Evolutionary conservation across 129 eudicot species (phyloP), one percentile per base, ranked within the genome.

Genomic region (Helichrysum umbraculigerum): DNA sequence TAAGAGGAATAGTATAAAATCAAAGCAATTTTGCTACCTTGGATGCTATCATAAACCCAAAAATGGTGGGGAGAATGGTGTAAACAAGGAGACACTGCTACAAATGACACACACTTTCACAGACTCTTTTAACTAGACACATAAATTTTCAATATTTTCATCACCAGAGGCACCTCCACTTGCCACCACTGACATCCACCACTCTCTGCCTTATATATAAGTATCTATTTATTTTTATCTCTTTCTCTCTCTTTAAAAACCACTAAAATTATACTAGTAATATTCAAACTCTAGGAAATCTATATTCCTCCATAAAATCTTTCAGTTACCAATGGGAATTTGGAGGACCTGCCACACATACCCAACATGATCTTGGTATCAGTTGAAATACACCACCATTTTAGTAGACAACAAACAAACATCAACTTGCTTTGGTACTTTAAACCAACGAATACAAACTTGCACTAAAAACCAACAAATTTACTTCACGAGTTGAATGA

Each of bases 181-280:
- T 84, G 88, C 86, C 82, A 84, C 82, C 83, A 81, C 88, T 87
- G 86, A 87, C 88, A 85, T 72, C 85, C 86, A 77, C 85, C 83
- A 75, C 51, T 80, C 78, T 67, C 73, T 80, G 75, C 74, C 63
- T 77, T 66, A 70, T 70, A 71, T 79, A 17, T 84, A 72, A 74
- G 72, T 75, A 54, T 73, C 22, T 52, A 14, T 52, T 2, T 25
- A 25, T 25, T 32, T 64, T 32, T 4, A 62, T 63, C 5, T 21
- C 3, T 77, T 37, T 72, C 72, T 33, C 73, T 78, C 72, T 54
- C 74, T 25, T 62, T 69, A 66, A 79, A 66, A 57, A 9, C 73
- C 75, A 19, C 37, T 62, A 60, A 56, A 67, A 60, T 56, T 75
- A 25, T 25, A 68, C 64, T 47, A 47, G 54, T 47, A 85, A 22